A percentile compares a stretch with the other conserved stretches of the same genome.
phyloP scores from a whole-genome alignment of 352 stramenopile genomes.

The Aphanomyces euteiches region DNA sequence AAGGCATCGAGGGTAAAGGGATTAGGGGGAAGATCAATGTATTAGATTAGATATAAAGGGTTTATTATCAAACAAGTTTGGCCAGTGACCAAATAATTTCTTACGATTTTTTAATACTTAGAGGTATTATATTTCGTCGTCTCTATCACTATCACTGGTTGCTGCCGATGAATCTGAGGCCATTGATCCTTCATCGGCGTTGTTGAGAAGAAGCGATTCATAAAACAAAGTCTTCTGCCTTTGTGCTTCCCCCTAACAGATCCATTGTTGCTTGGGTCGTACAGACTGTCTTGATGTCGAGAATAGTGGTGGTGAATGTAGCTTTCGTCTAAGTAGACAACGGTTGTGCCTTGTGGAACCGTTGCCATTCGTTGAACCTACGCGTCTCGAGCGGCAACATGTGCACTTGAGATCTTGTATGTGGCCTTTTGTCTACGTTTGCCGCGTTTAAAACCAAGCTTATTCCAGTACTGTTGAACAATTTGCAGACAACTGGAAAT shows the following conservation, averaged over 20 bases:
- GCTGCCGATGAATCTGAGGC: not conserved
- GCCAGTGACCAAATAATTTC: too few relatives aligned
- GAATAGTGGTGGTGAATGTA: slow-evolving; percentile 37
- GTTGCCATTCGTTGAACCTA: not conserved
- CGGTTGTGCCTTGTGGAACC: not conserved
- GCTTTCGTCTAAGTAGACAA: slow-evolving; percentile 38
- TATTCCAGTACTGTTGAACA: not conserved
- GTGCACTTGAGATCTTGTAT: slow-evolving; percentile 8
- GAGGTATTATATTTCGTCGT: not conserved
- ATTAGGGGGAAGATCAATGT: too few relatives aligned
- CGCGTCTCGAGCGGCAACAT: not conserved
- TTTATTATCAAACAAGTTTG: too few relatives aligned
- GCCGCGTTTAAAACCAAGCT: slow-evolving; percentile 10
- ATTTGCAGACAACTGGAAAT: not conserved
- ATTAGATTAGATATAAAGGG: too few relatives aligned
- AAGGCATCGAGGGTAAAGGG: too few relatives aligned
- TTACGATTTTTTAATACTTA: too few relatives aligned
- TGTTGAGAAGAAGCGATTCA: not conserved
- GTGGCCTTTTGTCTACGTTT: not conserved
- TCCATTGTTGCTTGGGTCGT: slow-evolving; percentile 33
- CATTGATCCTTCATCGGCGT: slow-evolving; percentile 10
- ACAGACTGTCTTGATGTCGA: slow-evolving; percentile 30
- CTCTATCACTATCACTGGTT: not conserved
- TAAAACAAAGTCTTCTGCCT: slow-evolving; percentile 7
- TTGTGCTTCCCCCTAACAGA: slow-evolving; percentile 11